A percentile compares a stretch with the other conserved stretches of the same genome.
Evolutionary conservation across 108 stramenopile species (phyloP).

Genomic region (Aurantiochytrium sp.): DNA sequence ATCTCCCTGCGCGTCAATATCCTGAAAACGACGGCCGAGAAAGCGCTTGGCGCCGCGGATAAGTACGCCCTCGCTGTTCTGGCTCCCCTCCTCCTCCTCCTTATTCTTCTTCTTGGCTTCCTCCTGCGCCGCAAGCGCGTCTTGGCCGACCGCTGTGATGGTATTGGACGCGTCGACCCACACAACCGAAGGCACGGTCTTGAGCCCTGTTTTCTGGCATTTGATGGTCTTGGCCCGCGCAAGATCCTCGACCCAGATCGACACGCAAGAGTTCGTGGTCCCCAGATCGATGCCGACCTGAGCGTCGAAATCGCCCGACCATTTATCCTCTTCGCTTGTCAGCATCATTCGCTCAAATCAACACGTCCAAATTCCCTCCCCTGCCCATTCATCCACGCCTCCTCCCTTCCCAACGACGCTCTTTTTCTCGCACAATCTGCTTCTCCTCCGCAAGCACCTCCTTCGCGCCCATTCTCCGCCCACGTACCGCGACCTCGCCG

Average conservation of each 20-base stretch:
- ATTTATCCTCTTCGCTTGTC: too few relatives aligned
- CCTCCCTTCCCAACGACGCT: too few relatives aligned
- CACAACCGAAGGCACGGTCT: not conserved
- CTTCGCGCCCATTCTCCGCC: not conserved
- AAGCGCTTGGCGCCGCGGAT: not conserved
- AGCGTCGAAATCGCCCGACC: too few relatives aligned
- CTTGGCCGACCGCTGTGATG: not conserved
- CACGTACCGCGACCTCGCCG: not conserved
- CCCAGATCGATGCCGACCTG: constrained; percentile 4
- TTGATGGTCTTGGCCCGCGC: constrained; percentile 1
- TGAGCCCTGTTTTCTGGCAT: not conserved
- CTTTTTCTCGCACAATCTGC: too few relatives aligned
- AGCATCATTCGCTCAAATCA: too few relatives aligned
- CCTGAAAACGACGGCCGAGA: not conserved
- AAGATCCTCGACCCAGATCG: not conserved
- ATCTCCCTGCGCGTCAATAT: not conserved
- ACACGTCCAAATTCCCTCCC: too few relatives aligned
- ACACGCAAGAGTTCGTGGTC: constrained; percentile 3
- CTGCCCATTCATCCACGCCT: too few relatives aligned
- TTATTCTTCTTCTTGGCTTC: not conserved
- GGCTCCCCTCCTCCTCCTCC: not conserved
- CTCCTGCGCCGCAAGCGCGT: not conserved
- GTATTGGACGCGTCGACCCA: not conserved
- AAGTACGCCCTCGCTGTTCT: not conserved
- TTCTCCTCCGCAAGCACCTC: too few relatives aligned